Base-by-base conservation (phyloP, 2,329 filamentous ascomycete genomes). In the Aciculosporium take region DNA sequence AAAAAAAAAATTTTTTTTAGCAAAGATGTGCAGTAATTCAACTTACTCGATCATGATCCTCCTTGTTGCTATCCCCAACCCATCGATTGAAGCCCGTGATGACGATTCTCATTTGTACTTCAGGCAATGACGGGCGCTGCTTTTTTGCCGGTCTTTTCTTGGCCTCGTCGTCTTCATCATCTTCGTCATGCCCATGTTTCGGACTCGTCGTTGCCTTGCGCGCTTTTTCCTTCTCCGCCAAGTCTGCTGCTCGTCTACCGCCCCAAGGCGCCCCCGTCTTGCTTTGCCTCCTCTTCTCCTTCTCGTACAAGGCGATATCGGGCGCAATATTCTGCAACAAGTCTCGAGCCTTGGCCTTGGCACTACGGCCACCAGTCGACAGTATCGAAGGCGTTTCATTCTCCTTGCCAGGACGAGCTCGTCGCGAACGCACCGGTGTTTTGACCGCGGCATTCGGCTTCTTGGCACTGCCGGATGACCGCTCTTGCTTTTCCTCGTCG, bases 261-360 rank as follows among this genome's bases (percentile, higher is more conserved):
- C 77, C 76, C 68, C 75, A 81, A 0, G 70, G 66, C 2, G 62
- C 59, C 3, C 56, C 66, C 38, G 66, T 61, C 48, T 71, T 76
- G 46, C 56, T 54, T 6, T 64, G 60, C 17, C 91, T 78, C 64
- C 94, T 95, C 66, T 76, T 86, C 63, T 98, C 91, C 56, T 91
- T 94, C 55, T 96, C 83, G 54, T 91, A 98, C 25, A 93, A 66
- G 2, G 81, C 81, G 53, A 96, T 87, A 55, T 98, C 91, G 0
- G 81, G 74, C 1, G 84, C 87, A 43, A 89, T 68, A 28, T 76
- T 73, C 41, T 91, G 84, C 7, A 96, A 64, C 48, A 76, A 79
- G 27, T 79, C 75, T n/a, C 81, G 65, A 10, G 91, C 91, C 54
- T 83, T 81, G 31, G 82, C 79, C 58, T 96, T 98, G 12, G 91